These are phyloP conservation scores for Dionaea muscipula DNA, from an alignment of 179 eudicot genomes.

Conservation along the genomic window DNA sequence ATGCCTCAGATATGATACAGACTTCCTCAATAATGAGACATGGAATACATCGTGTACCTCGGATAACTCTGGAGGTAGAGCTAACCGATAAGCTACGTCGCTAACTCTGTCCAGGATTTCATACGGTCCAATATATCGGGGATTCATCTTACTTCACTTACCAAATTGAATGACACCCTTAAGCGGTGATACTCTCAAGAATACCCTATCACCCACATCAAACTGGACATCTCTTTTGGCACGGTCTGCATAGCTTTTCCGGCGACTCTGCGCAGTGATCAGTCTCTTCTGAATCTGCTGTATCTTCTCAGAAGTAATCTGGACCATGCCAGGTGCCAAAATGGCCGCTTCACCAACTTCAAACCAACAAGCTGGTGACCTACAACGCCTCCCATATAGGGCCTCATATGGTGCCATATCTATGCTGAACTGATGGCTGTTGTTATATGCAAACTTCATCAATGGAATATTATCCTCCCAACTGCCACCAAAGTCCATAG, in stretches of 20 bases:
- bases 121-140: neutral
- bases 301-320: neutral
- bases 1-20: neutral
- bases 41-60: neutral
- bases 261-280: neutral
- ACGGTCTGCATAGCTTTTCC: too few relatives aligned
- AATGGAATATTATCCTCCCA: too few relatives aligned
- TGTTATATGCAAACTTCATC: neutral
- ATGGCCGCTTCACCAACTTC: neutral
- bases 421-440: neutral
- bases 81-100: neutral
- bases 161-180: neutral
- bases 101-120: neutral
- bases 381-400: neutral
- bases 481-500: too few relatives aligned
- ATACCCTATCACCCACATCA: neutral
- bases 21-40: neutral
- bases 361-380: neutral
- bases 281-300: neutral
- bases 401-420: neutral
- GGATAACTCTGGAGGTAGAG: neutral
- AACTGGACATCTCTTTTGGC: too few relatives aligned
- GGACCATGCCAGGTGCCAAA: neutral
- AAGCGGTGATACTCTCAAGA: neutral
- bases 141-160: neutral